phyloP scores from a whole-genome alignment of 768 basidiomycete species.

The Suillus spraguei region DNA sequence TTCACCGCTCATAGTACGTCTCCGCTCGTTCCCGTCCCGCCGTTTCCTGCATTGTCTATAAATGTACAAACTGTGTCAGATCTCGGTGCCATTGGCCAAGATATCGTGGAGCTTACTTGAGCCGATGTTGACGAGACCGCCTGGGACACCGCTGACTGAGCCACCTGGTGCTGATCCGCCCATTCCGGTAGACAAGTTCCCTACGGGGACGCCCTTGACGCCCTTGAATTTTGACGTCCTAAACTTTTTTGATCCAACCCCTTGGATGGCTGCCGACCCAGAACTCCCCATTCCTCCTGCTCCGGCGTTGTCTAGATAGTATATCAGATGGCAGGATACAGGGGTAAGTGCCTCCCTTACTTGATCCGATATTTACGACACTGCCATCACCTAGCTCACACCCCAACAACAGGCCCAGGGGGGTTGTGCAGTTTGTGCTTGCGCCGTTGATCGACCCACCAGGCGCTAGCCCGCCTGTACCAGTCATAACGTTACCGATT shows the following conservation, averaged over 20 bases:
- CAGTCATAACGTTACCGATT: constrained; percentile 17
- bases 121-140: constrained; percentile 33
- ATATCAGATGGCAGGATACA: constrained; percentile 8
- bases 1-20: constrained; percentile 15
- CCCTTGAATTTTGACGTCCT: background rate
- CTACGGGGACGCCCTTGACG: constrained; percentile 6
- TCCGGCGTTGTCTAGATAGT: constrained; percentile 17
- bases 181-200: constrained; percentile 14
- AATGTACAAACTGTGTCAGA: constrained; percentile 3
- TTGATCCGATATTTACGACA: constrained; percentile 14
- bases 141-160: constrained; percentile 11
- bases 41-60: constrained; percentile 42
- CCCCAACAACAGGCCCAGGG: background rate
- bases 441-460: constrained; percentile 37
- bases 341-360: constrained; percentile 11
- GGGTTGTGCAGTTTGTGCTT: constrained; percentile 10
- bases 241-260: constrained; percentile 8
- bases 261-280: background rate
- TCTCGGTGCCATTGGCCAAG: background rate
- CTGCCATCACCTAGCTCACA: background rate
- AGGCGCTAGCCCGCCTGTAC: constrained; percentile 32
- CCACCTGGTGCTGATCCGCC: constrained; percentile 16
- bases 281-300: constrained; percentile 9
- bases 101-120: constrained; percentile 31
- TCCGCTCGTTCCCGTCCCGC: constrained; percentile 38